Conservation (phyloP, 2,329 filamentous ascomycete genomes). For the Talaromyces sp. region DNA sequence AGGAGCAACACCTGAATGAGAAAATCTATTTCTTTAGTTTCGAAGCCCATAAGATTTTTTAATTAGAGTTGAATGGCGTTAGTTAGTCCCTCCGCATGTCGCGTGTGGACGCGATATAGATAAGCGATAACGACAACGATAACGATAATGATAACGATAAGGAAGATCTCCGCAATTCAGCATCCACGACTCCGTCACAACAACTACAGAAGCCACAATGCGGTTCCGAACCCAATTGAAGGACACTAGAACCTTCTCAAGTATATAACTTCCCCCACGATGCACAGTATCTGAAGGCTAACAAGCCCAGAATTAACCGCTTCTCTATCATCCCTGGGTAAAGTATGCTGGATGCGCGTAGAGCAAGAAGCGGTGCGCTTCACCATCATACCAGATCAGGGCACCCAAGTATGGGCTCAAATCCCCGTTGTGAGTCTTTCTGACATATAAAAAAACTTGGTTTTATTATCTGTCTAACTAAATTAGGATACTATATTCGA, state of each 20-base stretch:
- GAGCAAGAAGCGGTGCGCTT: constrained; percentile 87
- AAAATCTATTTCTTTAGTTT: too few relatives aligned
- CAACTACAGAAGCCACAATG: constrained; percentile 26
- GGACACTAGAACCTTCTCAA: constrained; percentile 29
- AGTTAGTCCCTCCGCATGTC: too few relatives aligned
- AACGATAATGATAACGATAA: constrained; percentile 37
- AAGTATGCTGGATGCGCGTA: constrained; percentile 87
- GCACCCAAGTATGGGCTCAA: constrained; percentile 94
- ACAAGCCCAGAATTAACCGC: constrained; percentile 57
- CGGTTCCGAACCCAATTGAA: constrained; percentile 37
- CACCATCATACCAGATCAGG: constrained; percentile 91
- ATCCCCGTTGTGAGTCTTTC: constrained; percentile 48
- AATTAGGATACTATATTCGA: constrained; percentile 81
- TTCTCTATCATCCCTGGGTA: constrained; percentile 68
- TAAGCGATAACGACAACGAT: not conserved
- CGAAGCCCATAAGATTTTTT: too few relatives aligned
- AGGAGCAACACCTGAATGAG: too few relatives aligned
- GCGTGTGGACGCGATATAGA: not conserved
- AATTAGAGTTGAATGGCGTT: too few relatives aligned
- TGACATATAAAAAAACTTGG: too few relatives aligned
- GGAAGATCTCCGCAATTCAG: constrained; percentile 10
- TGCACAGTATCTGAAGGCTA: constrained; percentile 3
- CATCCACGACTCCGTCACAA: constrained; percentile 2
- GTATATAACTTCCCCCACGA: constrained; percentile 9
- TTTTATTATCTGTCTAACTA: not conserved